phyloP scores from a whole-genome alignment of 164 flowering plant species.

The Saururus chinensis region DNA sequence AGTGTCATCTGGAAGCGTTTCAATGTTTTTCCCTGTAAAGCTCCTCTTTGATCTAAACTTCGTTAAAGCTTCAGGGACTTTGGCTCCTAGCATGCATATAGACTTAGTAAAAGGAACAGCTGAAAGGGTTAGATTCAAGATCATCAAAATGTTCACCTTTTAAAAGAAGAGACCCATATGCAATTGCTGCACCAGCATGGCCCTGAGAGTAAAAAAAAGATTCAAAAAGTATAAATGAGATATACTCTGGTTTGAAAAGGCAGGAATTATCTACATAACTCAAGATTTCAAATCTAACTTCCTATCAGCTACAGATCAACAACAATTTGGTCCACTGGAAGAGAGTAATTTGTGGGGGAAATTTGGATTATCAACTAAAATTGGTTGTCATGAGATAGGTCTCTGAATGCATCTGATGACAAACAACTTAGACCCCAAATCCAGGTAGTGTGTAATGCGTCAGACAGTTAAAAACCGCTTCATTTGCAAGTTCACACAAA shows the following conservation, averaged over 20 bases:
- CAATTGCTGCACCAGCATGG: slow-evolving; percentile 93
- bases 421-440: not conserved
- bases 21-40: slow-evolving; percentile 14
- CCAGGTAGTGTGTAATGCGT: no score
- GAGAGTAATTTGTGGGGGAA: no score
- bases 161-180: slow-evolving; percentile 90
- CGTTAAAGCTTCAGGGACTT: slow-evolving; percentile 61
- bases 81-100: slow-evolving; percentile 33
- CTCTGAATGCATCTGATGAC: not conserved
- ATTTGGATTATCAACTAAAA: not conserved
- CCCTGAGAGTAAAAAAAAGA: slow-evolving; percentile 41
- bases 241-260: no score
- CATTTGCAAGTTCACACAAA: not conserved
- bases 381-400: not conserved
- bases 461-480: not conserved
- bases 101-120: not conserved
- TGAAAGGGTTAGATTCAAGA: not conserved
- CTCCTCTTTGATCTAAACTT: slow-evolving; percentile 31
- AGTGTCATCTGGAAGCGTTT: slow-evolving; percentile 17
- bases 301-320: no score
- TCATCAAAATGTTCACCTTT: slow-evolving; percentile 34
- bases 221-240: not conserved
- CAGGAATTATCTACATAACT: no score
- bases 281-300: no score
- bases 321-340: no score